These are phyloP conservation scores for Cladosporium sp. DNA, from an alignment of 2,329 filamentous ascomycete species.

Conservation along the genomic window DNA sequence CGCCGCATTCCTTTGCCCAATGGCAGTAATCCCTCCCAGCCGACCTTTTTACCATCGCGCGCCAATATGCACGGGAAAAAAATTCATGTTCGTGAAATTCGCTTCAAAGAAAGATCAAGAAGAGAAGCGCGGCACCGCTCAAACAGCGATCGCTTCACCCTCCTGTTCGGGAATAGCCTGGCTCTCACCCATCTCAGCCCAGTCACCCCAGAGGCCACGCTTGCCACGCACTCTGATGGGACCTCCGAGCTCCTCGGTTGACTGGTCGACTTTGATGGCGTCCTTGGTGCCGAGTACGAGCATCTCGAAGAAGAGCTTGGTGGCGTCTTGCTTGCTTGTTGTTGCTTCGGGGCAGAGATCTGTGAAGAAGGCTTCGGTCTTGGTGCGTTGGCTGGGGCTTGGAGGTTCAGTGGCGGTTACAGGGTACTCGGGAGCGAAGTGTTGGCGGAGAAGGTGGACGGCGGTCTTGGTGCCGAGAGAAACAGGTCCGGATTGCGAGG, in stretches of 20 bases:
- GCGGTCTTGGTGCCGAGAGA: constrained; percentile 92
- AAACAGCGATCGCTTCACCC: background rate
- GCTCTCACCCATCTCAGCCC: constrained; percentile 66
- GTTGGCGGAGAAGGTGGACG: constrained; percentile 86
- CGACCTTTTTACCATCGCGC: background rate
- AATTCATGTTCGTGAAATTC: background rate
- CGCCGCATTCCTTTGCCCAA: background rate
- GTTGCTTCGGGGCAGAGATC: constrained; percentile 78
- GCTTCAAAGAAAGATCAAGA: background rate
- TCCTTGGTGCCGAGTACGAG: constrained; percentile 96
- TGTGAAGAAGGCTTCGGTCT: constrained; percentile 79
- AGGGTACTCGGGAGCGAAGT: constrained; percentile 59
- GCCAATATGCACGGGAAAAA: background rate
- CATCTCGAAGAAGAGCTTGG: constrained; percentile 99
- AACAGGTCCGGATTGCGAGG: constrained; percentile 78
- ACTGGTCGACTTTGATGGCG: constrained; percentile 92
- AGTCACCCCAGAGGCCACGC: constrained; percentile 92
- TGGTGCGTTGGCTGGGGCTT: constrained; percentile 68
- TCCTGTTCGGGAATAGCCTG: constrained; percentile 25
- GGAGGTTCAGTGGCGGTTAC: constrained; percentile 58
- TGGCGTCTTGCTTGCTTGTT: constrained; percentile 84
- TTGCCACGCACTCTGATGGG: constrained; percentile 83
- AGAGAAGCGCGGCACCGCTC: background rate
- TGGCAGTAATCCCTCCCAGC: background rate
- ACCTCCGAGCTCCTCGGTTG: constrained; percentile 62